These are phyloP conservation scores for Yarrowia yakushimensis DNA, from an alignment of 805 yeast species.

Conservation along the genomic window DNA sequence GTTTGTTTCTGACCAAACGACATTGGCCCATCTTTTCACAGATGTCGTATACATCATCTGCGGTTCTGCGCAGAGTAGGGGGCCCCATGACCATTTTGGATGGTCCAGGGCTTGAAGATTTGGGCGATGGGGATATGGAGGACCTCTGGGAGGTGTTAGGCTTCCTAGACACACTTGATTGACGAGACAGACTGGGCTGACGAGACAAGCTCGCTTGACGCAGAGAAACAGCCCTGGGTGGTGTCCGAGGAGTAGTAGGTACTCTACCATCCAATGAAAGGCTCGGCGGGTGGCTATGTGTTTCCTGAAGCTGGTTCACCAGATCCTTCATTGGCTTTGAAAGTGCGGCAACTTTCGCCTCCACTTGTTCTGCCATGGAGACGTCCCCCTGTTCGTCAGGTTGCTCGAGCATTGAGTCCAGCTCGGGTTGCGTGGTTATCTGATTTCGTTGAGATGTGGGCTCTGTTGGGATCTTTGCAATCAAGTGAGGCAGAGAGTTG, in stretches of 20 bases:
- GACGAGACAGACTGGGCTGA: neutral
- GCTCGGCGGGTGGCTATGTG: neutral
- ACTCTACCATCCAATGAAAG: neutral
- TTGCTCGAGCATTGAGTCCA: neutral
- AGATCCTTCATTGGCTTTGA: neutral
- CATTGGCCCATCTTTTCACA: conserved; percentile 9
- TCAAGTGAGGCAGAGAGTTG: neutral
- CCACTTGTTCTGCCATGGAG: neutral
- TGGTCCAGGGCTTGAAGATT: neutral
- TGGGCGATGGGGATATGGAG: neutral
- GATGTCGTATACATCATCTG: conserved; percentile 8
- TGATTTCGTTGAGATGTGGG: neutral
- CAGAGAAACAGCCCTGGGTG: neutral
- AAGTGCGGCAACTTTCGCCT: neutral
- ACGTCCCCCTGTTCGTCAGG: neutral
- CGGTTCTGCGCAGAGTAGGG: neutral
- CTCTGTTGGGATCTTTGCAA: neutral
- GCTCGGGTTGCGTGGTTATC: neutral
- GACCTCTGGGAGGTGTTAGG: neutral
- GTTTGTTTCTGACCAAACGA: conserved; percentile 3
- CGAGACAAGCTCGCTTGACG: neutral
- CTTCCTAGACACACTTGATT: neutral
- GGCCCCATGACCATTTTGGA: neutral
- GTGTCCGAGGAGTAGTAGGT: neutral
- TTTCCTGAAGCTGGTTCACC: neutral